phyloP scores from a whole-genome alignment of 2,329 filamentous ascomycete species.

The Ascosphaera pollenicola region DNA sequence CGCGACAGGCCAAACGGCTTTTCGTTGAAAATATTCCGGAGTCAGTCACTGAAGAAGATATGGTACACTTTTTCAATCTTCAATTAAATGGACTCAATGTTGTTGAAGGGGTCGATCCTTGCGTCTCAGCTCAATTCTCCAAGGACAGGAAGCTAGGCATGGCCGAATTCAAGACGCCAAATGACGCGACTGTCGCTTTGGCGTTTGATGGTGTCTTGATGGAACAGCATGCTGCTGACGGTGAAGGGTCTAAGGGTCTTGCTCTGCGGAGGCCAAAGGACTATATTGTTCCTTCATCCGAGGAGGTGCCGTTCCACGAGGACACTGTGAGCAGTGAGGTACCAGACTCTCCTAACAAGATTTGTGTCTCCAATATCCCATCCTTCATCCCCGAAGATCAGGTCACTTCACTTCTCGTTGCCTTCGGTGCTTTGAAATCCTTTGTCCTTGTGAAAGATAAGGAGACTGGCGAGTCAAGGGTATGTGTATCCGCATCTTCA shows the following conservation, averaged over 20 bases:
- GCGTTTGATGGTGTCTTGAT: conserved; percentile 79
- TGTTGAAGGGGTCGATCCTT: conserved; percentile 63
- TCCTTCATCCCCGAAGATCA: conserved; percentile 76
- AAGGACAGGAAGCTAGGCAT: conserved; percentile 63
- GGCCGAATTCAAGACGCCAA: conserved; percentile 69
- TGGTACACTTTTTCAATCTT: conserved; percentile 80
- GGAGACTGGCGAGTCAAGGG: conserved; percentile 65
- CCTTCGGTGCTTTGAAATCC: conserved; percentile 82
- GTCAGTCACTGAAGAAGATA: conserved; percentile 47
- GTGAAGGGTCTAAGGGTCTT: conserved; percentile 21
- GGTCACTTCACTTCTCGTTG: conserved; percentile 68
- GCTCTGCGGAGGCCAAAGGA: conserved; percentile 78
- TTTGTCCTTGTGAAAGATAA: conserved; percentile 79
- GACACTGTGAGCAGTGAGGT: conserved; percentile 62
- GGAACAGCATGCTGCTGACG: conserved; percentile 40
- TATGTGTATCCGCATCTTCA: conserved; percentile 26
- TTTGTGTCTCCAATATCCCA: conserved; percentile 79
- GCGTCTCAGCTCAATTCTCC: conserved; percentile 61
- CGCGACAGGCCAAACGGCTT: conserved; percentile 81
- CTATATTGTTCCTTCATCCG: conserved; percentile 73
- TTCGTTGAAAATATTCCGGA: conserved; percentile 65
- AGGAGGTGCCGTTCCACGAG: conserved; percentile 49
- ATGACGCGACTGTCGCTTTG: conserved; percentile 76
- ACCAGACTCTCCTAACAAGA: conserved; percentile 83
- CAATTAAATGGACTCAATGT: conserved; percentile 95